A percentile compares a stretch with the other conserved stretches of the same genome.
Evolutionary conservation across 2,329 filamentous ascomycete species (phyloP).

Genomic region (Calonectria naviculata): DNA sequence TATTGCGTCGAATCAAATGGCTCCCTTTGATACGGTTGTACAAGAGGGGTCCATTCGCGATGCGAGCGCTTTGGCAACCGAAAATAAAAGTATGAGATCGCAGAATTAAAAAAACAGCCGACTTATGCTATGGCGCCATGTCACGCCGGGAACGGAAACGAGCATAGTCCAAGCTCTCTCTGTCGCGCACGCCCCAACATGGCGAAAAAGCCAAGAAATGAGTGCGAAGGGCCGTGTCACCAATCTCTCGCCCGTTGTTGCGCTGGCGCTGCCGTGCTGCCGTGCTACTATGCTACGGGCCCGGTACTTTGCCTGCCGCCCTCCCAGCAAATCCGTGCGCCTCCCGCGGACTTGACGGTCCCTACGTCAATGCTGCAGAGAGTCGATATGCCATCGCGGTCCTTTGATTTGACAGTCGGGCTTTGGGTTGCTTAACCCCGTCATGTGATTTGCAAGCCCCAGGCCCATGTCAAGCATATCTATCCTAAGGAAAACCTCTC

Average conservation of each 20-base stretch:
- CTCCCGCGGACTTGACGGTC: neutral
- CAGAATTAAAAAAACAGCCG: neutral
- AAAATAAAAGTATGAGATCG: neutral
- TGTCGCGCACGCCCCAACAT: neutral
- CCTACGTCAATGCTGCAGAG: constrained; percentile 7
- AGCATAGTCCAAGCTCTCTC: neutral
- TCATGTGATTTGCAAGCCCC: neutral
- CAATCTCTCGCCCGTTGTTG: neutral
- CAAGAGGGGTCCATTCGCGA: neutral
- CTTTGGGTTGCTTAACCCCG: neutral
- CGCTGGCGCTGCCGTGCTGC: too few species aligned
- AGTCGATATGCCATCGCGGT: neutral
- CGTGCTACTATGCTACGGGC: neutral
- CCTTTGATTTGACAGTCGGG: neutral
- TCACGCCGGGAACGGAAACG: neutral
- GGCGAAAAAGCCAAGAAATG: neutral
- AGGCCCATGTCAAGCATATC: neutral
- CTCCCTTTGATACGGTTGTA: neutral
- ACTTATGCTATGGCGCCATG: neutral
- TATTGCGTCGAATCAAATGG: neutral
- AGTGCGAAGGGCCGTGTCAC: neutral
- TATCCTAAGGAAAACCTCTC: neutral
- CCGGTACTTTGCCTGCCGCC: constrained; percentile 5
- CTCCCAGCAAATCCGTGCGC: neutral
- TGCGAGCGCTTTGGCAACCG: neutral